Evolutionary conservation across 2,329 filamentous ascomycete species (phyloP).

Genomic region (Aspergillus sp.): DNA sequence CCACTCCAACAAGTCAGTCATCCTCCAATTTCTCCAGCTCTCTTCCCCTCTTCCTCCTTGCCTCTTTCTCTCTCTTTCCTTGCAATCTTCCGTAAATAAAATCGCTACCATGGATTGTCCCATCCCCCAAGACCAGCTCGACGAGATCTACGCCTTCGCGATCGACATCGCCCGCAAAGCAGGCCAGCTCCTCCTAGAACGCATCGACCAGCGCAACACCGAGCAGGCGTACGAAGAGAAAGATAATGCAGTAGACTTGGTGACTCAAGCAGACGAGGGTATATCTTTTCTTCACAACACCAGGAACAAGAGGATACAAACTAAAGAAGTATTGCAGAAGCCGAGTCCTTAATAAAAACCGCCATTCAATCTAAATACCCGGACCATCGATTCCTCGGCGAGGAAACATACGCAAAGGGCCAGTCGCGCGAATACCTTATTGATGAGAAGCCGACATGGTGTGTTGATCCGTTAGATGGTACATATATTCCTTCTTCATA

Average conservation of each 20-base stretch:
- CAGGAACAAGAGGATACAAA: too few relatives aligned
- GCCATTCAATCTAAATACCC: constrained; percentile 63
- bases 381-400: constrained; percentile 70
- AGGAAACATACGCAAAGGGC: constrained; percentile 72
- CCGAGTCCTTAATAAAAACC: constrained; percentile 68
- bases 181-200: constrained; percentile 65
- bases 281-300: too few relatives aligned
- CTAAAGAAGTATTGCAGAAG: constrained; percentile 50
- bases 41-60: constrained; percentile 6
- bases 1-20: constrained; percentile 4
- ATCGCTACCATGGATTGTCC: constrained; percentile 2
- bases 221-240: constrained; percentile 60
- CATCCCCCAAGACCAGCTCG: constrained; percentile 48
- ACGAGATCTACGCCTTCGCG: constrained; percentile 69
- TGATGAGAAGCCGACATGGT: constrained; percentile 66
- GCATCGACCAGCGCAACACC: constrained; percentile 57
- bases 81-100: background rate
- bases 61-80: background rate
- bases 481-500: background rate
- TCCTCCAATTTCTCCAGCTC: background rate
- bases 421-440: constrained; percentile 69
- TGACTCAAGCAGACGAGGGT: constrained; percentile 75
- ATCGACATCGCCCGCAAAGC: constrained; percentile 69
- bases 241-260: constrained; percentile 73
- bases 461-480: constrained; percentile 74